Conservation (phyloP, 352 stramenopile species). For the Phytophthora fragariae region DNA sequence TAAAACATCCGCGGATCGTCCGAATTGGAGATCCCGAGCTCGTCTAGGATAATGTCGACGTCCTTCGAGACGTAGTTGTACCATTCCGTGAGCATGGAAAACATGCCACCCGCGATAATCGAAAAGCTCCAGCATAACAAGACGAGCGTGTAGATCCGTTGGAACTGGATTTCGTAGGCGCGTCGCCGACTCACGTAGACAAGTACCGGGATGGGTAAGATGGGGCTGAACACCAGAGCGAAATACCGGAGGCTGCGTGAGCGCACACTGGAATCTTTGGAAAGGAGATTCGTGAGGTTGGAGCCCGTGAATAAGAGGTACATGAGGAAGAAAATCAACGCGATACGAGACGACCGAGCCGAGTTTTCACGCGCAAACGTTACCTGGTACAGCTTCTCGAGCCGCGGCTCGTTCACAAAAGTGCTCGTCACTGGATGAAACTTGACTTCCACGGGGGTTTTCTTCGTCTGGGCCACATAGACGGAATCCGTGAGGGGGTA, state of each 20-base stretch:
- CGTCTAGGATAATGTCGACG: conserved; percentile 68
- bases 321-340: conserved; percentile 70
- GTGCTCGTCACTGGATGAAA: conserved; percentile 79
- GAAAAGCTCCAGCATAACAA: conserved; percentile 78
- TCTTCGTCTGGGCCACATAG: conserved; percentile 73
- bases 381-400: conserved; percentile 85
- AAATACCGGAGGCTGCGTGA: conserved; percentile 67
- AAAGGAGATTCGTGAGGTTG: conserved; percentile 77
- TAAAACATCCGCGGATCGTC: conserved; percentile 52
- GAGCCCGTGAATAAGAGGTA: conserved; percentile 81
- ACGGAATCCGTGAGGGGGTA: conserved; percentile 80
- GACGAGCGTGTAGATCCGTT: conserved; percentile 76
- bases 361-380: conserved; percentile 86
- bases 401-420: conserved; percentile 73
- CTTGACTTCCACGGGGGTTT: conserved; percentile 79
- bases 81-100: conserved; percentile 87
- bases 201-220: conserved; percentile 70
- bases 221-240: conserved; percentile 71
- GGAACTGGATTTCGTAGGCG: conserved; percentile 76
- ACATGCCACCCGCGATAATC: conserved; percentile 79
- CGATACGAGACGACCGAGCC: conserved; percentile 65
- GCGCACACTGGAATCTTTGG: conserved; percentile 59
- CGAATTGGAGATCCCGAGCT: conserved; percentile 50
- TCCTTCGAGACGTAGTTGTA: conserved; percentile 80
- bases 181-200: conserved; percentile 71